Base-by-base conservation (phyloP, 1,139 yeast species). In the Sugiyamaella castrensis region DNA sequence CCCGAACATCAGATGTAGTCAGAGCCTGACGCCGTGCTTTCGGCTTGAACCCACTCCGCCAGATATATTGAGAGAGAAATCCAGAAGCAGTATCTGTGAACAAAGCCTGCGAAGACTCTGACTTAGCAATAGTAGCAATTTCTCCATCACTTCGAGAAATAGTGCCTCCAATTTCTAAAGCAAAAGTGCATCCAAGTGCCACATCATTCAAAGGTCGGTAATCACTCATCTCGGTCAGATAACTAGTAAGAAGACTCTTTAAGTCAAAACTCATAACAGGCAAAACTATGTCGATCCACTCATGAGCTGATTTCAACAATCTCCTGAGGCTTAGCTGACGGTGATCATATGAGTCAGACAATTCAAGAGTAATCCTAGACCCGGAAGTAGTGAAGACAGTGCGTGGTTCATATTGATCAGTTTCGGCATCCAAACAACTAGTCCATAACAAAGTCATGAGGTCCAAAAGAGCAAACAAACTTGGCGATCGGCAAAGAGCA, bases 131-230 rank as follows among this genome's bases (percentile, higher is more conserved):
- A 12, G 61, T 58, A 11, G 63, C 58, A 40, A 54, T 57, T 54
- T 55, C 65, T 51, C 60, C 74, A 58, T 88, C 95, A 39, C 75
- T 75, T 24, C 82, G 74, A 13, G 83, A 70, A 19, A 87, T 78
- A 6, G 78, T 68, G 1, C 95, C 92, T 1, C 96, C 94, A 82
- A 88, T 78, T 58, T 87, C 94, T 54, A 89, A 71, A 0, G 98
- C 98, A 73, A 92, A 87, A 0, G 95, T 83, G 48, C 87, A 84
- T 38, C 96, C 98, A 63, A 78, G 82, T 51, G 86, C 84, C 37
- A 87, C 76, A 48, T 65, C 66, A 19, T 63, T 61, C 34, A 63
- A 56, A 15, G 66, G 60, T 13, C 65, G 51, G 51, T 62, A 57
- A 46, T 68, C 70, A 33, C 63, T 64, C 54, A 61, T 58, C 12